A percentile compares a stretch with the other conserved stretches of the same genome.
phyloP scores from a whole-genome alignment of 1,284 basidiomycete genomes.

The Cryptococcus floricola region DNA sequence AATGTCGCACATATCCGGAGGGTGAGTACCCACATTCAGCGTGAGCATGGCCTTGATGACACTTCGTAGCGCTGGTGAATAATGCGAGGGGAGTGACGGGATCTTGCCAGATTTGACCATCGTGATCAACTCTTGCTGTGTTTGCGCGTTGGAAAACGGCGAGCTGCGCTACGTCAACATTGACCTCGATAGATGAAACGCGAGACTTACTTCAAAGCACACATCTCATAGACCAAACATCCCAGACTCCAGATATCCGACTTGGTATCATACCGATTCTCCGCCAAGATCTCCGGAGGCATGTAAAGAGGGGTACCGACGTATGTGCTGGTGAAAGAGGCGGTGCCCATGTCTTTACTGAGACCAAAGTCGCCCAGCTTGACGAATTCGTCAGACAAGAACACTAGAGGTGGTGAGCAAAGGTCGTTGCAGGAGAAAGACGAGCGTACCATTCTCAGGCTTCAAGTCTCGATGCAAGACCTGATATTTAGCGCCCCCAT shows the following conservation, averaged over 20 bases:
- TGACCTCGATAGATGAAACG: background rate
- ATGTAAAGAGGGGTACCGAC: conserved; percentile 99
- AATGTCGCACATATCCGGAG: background rate
- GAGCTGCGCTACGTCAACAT: conserved; percentile 26
- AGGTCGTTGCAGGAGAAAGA: background rate
- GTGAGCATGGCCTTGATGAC: conserved; percentile 45
- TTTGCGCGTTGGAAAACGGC: conserved; percentile 45
- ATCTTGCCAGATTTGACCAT: conserved; percentile 46
- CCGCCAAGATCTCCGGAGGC: conserved; percentile 95
- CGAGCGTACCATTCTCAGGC: conserved; percentile 81
- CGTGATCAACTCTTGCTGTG: conserved; percentile 44
- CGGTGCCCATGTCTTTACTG: conserved; percentile 81
- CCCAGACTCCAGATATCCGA: conserved; percentile 98
- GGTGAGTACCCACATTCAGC: conserved; percentile 33
- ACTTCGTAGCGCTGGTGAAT: conserved; percentile 35
- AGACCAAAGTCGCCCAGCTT: conserved; percentile 97
- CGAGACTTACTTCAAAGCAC: conserved; percentile 65
- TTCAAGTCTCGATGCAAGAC: conserved; percentile 93
- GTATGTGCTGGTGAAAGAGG: conserved; percentile 89
- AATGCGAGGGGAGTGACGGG: conserved; percentile 39
- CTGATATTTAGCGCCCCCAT: conserved; percentile 53
- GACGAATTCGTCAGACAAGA: conserved; percentile 55
- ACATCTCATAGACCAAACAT: conserved; percentile 92
- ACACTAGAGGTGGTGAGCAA: conserved; percentile 22
- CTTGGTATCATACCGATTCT: conserved; percentile 93